Percentiles rank a stretch among this genome's conserved stretches.
phyloP scores from a whole-genome alignment of 2,329 filamentous ascomycete genomes.

The Gyromitra esculenta region DNA sequence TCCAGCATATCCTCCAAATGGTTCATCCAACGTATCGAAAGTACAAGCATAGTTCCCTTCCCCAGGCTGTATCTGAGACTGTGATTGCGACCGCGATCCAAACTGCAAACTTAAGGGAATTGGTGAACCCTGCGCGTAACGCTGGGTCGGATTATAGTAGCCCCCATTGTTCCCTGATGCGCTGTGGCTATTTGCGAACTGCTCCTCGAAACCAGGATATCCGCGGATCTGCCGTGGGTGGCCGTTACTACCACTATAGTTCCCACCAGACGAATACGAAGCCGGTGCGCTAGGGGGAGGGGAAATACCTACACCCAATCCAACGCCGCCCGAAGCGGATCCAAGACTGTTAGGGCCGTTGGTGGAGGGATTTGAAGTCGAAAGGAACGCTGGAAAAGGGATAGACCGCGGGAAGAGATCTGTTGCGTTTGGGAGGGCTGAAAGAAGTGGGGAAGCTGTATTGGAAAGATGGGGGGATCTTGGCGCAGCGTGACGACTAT shows the following conservation, averaged over 20 bases:
- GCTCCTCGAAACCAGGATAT: conserved; percentile 54
- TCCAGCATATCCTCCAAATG: conserved; percentile 44
- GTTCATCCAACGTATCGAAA: conserved; percentile 53
- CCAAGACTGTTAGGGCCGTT: conserved; percentile 53
- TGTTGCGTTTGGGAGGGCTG: conserved; percentile 51
- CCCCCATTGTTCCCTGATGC: conserved; percentile 42
- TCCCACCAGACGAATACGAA: conserved; percentile 53
- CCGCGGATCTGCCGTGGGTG: conserved; percentile 50
- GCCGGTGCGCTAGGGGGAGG: conserved; percentile 55
- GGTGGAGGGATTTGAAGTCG: conserved; percentile 52
- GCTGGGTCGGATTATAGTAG: conserved; percentile 48
- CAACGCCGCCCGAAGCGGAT: conserved; percentile 51
- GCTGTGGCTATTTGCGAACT: conserved; percentile 35
- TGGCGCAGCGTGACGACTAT: conserved; percentile 45
- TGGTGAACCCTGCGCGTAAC: conserved; percentile 47
- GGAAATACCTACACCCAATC: conserved; percentile 51
- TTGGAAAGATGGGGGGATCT: conserved; percentile 51
- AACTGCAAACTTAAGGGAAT: conserved; percentile 36
- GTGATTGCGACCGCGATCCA: conserved; percentile 9
- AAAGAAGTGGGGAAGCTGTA: conserved; percentile 54
- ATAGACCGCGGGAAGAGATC: conserved; percentile 54
- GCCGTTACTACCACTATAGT: conserved; percentile 44
- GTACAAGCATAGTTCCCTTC: conserved; percentile 52
- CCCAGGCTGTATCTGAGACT: conserved; percentile 44
- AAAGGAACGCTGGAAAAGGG: conserved; percentile 49